Conservation (phyloP, 306 rosid genomes). For the Cyamopsis tetragonoloba region DNA sequence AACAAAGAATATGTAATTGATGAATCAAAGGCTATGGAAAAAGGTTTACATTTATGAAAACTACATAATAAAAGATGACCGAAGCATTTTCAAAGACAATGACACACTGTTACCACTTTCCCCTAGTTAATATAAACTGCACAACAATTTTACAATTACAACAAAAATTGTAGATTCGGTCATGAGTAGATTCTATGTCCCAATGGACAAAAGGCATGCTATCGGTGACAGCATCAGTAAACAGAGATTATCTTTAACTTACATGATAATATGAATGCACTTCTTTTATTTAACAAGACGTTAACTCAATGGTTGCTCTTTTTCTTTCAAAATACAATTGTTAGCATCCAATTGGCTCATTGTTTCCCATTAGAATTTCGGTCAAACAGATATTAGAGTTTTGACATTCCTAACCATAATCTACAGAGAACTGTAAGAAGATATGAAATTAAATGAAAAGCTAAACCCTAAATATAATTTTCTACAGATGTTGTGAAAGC, state of each 20-base stretch:
- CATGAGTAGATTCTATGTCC: conserved; percentile 25
- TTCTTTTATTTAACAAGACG: conserved; percentile 15
- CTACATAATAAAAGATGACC: not conserved
- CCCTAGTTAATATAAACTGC: not conserved
- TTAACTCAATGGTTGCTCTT: not conserved
- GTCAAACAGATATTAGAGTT: not conserved
- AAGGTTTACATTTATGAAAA: not conserved
- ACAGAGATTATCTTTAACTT: not conserved
- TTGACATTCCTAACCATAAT: not conserved
- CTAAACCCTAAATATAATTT: too few species aligned
- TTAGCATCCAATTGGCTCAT: not conserved
- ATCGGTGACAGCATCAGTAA: conserved; percentile 3
- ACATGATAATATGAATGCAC: not conserved
- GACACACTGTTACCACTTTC: not conserved
- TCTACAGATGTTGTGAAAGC: not conserved
- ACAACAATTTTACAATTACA: conserved; percentile 17
- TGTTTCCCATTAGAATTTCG: conserved; percentile 6
- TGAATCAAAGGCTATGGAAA: conserved; percentile 3
- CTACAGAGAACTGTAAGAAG: not conserved
- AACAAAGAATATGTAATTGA: not conserved
- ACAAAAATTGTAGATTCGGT: conserved; percentile 10
- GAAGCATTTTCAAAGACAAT: conserved; percentile 3
- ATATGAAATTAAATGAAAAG: too few species aligned
- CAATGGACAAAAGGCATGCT: conserved; percentile 18
- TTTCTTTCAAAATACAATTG: conserved; percentile 12